These are phyloP conservation scores for Mimosa pudica DNA, from an alignment of 306 rosid genomes.

Conservation along the genomic window DNA sequence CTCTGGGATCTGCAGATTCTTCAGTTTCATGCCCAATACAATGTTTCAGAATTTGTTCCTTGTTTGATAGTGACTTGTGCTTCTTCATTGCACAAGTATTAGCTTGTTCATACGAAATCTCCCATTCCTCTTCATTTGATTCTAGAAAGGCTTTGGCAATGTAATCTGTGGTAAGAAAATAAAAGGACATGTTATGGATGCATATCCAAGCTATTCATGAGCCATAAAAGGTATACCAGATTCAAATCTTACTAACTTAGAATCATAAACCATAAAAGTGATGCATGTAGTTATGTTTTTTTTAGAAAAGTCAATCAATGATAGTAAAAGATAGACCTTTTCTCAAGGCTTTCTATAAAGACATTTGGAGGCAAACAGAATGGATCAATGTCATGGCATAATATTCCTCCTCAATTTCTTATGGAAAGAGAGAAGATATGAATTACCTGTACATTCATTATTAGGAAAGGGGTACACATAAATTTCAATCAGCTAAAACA, in stretches of 20 bases:
- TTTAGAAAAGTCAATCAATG: background rate
- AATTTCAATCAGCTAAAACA: too few relatives aligned
- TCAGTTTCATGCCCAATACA: constrained; percentile 6
- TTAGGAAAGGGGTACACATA: too few relatives aligned
- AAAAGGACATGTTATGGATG: background rate
- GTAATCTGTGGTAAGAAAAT: constrained; percentile 49
- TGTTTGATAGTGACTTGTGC: background rate
- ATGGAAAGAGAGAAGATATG: too few relatives aligned
- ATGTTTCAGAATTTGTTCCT: background rate
- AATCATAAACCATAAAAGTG: background rate
- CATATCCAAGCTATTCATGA: constrained; percentile 5
- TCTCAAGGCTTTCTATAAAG: too few relatives aligned
- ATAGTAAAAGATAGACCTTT: background rate
- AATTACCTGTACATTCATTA: too few relatives aligned
- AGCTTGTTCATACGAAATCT: background rate
- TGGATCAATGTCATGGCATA: too few relatives aligned
- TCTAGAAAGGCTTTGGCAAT: constrained; percentile 50
- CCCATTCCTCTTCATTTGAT: background rate
- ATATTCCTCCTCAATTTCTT: too few relatives aligned
- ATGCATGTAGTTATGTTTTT: background rate
- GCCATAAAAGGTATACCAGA: background rate
- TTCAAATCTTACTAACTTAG: background rate
- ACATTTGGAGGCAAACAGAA: too few relatives aligned
- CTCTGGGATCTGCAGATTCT: constrained; percentile 35
- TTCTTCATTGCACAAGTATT: background rate